Conservation (phyloP, 306 rosid species). For the Lathyrus aphaca region DNA sequence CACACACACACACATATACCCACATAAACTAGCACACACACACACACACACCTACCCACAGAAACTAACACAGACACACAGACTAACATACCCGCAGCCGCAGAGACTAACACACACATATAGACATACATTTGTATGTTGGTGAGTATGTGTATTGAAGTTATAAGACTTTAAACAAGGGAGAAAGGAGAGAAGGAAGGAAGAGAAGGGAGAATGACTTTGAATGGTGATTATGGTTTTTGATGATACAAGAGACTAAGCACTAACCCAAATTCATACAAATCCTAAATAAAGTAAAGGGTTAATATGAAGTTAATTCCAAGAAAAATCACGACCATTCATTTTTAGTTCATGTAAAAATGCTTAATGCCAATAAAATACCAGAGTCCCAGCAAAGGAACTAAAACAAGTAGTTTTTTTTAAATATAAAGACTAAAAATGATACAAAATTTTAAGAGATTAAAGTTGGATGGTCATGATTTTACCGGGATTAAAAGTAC, state of each 20-base stretch:
- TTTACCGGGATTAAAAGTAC: not conserved
- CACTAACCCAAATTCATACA: not conserved
- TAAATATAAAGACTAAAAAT: not conserved
- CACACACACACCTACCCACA: conserved; percentile 1
- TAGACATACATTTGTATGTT: not conserved
- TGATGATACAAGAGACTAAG: conserved; percentile 7
- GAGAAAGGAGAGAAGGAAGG: not conserved
- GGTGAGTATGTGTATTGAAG: not conserved
- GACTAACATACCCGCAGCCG: conserved; percentile 1
- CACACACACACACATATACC: conserved; percentile 1
- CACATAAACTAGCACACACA: not conserved
- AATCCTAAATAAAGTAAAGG: not conserved
- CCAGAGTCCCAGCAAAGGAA: conserved; percentile 1
- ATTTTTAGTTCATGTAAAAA: not conserved
- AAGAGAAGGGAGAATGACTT: not conserved
- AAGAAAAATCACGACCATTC: not conserved
- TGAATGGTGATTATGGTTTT: conserved; percentile 5
- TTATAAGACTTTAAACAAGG: conserved; percentile 3
- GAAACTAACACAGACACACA: not conserved
- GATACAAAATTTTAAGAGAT: not conserved
- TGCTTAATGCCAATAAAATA: not conserved
- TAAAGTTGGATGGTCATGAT: conserved; percentile 1
- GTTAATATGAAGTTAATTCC: not conserved
- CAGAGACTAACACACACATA: not conserved
- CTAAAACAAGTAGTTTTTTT: not conserved